Percentiles rank a stretch among this genome's conserved stretches.
Evolutionary conservation across 208 protist genomes (phyloP).

Genomic region (Leishmania amazonensis): DNA sequence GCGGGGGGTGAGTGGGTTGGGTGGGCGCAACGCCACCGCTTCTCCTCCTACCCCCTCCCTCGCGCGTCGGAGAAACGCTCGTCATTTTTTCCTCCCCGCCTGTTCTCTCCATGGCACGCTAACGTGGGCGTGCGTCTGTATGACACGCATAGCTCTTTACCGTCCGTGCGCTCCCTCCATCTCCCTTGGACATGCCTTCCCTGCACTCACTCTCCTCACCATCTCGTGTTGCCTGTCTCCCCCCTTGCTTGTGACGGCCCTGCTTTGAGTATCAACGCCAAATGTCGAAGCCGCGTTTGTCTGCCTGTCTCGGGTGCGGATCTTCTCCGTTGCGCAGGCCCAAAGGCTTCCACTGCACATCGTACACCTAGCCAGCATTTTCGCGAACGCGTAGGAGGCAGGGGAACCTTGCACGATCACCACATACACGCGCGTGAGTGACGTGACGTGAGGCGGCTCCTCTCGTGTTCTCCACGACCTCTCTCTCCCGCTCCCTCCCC

Average conservation of each 20-base stretch:
- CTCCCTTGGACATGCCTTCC: not conserved
- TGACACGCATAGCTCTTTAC: not conserved
- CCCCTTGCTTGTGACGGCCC: not conserved
- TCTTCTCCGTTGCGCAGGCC: not conserved
- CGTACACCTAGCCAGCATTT: not conserved
- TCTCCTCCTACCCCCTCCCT: not conserved
- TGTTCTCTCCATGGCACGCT: not conserved
- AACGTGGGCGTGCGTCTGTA: not conserved
- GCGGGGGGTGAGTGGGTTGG: too few relatives aligned
- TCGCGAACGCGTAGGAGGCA: not conserved
- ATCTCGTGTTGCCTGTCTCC: not conserved
- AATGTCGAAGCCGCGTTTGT: not conserved
- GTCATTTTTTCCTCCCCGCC: not conserved
- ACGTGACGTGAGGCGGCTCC: not conserved
- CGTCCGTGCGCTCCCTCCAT: not conserved
- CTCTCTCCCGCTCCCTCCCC: not conserved
- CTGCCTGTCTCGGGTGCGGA: not conserved
- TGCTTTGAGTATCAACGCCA: not conserved
- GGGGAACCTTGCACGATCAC: not conserved
- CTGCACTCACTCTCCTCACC: not conserved
- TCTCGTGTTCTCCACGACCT: not conserved
- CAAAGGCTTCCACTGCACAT: not conserved
- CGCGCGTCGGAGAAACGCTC: not conserved
- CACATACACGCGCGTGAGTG: not conserved
- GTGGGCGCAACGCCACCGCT: not conserved